Percentiles rank a stretch among this genome's conserved stretches.
Evolutionary conservation across 495 filamentous ascomycete species (phyloP).

Genomic region (Chaetomidium leptoderma): DNA sequence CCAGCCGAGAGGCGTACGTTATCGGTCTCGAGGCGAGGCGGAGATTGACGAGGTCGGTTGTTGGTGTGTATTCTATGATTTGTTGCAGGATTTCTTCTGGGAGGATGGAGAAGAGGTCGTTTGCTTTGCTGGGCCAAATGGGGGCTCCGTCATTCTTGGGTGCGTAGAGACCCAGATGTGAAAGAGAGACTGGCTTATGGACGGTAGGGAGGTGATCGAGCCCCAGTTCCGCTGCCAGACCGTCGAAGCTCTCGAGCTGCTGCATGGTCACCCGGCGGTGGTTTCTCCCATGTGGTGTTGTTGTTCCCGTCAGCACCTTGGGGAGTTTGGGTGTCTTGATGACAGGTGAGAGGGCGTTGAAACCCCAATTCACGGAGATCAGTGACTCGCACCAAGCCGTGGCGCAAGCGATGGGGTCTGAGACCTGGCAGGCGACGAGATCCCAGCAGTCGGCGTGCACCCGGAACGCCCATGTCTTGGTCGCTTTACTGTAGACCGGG

Average conservation of each 20-base stretch:
- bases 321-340: background rate
- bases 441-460: slow-evolving; percentile 28
- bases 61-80: slow-evolving; percentile 6
- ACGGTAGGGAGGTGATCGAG: background rate
- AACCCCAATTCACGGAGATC: slow-evolving; percentile 13
- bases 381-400: slow-evolving; percentile 16
- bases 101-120: slow-evolving; percentile 13
- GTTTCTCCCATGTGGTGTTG: background rate
- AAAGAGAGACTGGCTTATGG: background rate
- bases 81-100: slow-evolving; percentile 10
- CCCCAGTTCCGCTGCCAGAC: background rate
- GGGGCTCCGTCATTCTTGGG: too few species aligned
- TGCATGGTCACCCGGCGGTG: background rate
- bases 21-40: slow-evolving; percentile 14
- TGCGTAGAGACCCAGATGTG: too few species aligned
- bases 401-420: slow-evolving; percentile 2
- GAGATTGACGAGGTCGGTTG: slow-evolving; percentile 11
- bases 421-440: slow-evolving; percentile 11
- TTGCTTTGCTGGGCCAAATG: background rate
- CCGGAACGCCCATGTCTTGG: slow-evolving; percentile 17
- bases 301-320: background rate
- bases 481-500: background rate
- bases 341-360: background rate
- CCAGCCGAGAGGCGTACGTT: slow-evolving; percentile 1
- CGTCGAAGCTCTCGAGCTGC: background rate